Evolutionary conservation across 1,139 yeast genomes (phyloP), one percentile per base, ranked within the genome.

Genomic region (Kurtzmaniella quercitrusa): DNA sequence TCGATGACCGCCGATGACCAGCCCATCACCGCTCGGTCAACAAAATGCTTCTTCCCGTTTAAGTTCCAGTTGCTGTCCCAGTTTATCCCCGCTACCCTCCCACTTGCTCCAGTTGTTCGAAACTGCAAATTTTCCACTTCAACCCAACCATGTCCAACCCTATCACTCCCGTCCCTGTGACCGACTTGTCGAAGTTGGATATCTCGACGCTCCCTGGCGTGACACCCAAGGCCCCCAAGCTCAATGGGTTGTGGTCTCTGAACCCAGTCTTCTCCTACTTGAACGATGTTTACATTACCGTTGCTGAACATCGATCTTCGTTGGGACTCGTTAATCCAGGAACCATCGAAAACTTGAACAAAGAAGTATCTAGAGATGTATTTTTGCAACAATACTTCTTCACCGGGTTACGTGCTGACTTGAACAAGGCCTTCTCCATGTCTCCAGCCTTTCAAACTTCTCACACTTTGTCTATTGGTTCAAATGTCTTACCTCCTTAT

Each of bases 391-490:
- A 90, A 63, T 87, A 88, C 72, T 84, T 85, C 68, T 93, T 93
- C 79, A 86, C 96, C 40, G 99, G 99, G 48, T 79, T 94, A 60
- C 85, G 96, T 66, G 98, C 98, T 47, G 98, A 93, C 65, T 79
- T 93, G 59, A 88, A 89, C 73, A 93, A 93, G 77, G 90, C 93
- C 21, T 89, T 94, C 62, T 73, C 87, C 53, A 78, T 91, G 79
- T 82, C 84, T 65, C 98, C 98, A 48, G 95, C 91, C 47, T 93
- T 94, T 85, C 98, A 94, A 75, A 87, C 95, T 48, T 86, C 96
- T 50, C 98, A 94, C 66, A 85, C 97, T 46, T 86, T 94, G 63
- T 79, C 95, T 42, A 73, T 88, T 56, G 98, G 98, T 38, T 86
- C 95, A 45, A 82, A 82, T 49, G 82, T 83, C 45, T 77, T 89